Base-by-base conservation (phyloP, 1,284 basidiomycete genomes). In the Wolfiporia cocos region DNA sequence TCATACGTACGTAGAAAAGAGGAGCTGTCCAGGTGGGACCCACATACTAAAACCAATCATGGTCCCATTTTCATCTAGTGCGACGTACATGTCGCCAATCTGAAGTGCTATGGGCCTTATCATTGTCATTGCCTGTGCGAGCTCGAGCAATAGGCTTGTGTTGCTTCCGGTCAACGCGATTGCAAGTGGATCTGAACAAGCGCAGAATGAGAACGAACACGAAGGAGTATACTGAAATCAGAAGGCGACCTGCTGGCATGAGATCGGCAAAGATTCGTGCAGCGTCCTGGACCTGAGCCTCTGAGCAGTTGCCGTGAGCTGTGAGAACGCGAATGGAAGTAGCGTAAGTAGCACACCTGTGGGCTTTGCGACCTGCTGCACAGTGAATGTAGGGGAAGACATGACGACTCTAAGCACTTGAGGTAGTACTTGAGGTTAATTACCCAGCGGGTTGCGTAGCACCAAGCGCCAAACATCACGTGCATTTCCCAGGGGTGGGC, bases 81-180 rank as follows among this genome's bases (percentile, higher is more conserved):
- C 48, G 20, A 40, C 42, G 39, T 47, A 49, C 37, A 47, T 36
- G 19, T 49, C 48, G 9, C 45, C 47, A 17, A 29, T 22, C 17
- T 15, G 36, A 43, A 35, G 37, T 15, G 37, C 41, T 11, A 33
- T 26, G 14, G 22, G 31, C n/a, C 33, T 32, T 15, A 41, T 23
- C 39, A 41, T 35, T 5, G 39, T 33, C 5, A 15, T 5, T 19
- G 22, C 33, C 22, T 26, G 15, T 22, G 19, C 17, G 11, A 23
- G 39, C 4, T 34, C n/a, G 9, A 41, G 20, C 2, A n/a, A n/a
- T n/a, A n/a, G n/a, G n/a, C 11, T 11, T 5, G 26, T 12, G 12
- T 41, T n/a, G 5, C 39, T 24, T 14, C 24, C 38, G 6, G 37
- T 20, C 14, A 40, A 20, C 20, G 42, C 34, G 37, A 39, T 26